A percentile compares a stretch with the other conserved stretches of the same genome.
Evolutionary conservation across 257 asterid species (phyloP).

Genomic region (Euphrasia confusa): DNA sequence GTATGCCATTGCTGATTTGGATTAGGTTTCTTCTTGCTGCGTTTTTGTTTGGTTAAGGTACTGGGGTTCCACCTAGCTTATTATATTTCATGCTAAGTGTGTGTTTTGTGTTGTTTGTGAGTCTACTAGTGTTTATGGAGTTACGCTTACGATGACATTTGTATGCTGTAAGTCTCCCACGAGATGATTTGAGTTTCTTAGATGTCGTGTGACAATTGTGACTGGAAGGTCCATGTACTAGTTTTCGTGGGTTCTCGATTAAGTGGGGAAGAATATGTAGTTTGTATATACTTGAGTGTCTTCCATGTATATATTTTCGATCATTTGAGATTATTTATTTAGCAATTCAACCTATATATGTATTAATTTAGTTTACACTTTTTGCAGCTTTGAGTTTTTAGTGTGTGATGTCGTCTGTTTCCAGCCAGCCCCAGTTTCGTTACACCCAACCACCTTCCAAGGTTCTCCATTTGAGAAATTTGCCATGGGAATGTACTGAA

Average conservation of each 20-base stretch:
- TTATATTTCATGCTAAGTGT: not conserved
- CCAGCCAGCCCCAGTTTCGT: slow-evolving; percentile 96
- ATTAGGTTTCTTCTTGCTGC: slow-evolving; percentile 3
- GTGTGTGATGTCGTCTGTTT: slow-evolving; percentile 76
- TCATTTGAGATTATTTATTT: not conserved
- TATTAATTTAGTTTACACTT: slow-evolving; percentile 7
- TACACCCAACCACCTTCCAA: slow-evolving; percentile 96
- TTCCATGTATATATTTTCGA: not conserved
- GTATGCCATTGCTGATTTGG: slow-evolving; percentile 16
- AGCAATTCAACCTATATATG: slow-evolving; percentile 7
- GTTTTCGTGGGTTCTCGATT: not conserved
- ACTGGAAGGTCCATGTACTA: not conserved
- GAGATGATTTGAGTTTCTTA: slow-evolving; percentile 11
- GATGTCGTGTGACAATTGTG: not conserved
- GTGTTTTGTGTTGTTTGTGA: not conserved
- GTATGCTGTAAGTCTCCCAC: not conserved
- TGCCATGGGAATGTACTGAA: slow-evolving; percentile 98
- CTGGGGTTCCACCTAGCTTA: not conserved
- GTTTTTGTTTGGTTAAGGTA: not conserved
- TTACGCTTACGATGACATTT: not conserved
- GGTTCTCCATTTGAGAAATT: slow-evolving; percentile 93
- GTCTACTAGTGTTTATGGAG: not conserved
- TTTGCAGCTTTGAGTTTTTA: slow-evolving; percentile 31
- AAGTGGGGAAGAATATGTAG: slow-evolving; percentile 3
- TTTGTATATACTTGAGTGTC: not conserved